Evolutionary conservation across 306 rosid species (phyloP), one percentile per base, ranked within the genome.

Genomic region (Quercus ilex): DNA sequence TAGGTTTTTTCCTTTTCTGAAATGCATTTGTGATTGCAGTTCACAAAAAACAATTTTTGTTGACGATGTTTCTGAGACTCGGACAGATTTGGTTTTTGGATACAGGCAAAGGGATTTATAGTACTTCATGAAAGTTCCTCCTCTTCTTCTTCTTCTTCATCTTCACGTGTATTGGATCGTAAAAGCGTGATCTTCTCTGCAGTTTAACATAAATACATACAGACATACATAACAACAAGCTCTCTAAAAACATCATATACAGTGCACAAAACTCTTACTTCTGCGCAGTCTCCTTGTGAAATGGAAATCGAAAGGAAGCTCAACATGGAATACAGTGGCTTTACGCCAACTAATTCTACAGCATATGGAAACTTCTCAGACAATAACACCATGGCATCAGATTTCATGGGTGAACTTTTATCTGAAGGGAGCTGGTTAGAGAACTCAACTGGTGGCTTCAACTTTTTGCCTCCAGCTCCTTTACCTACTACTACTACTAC

Each of bases 401-500:
- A 78, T 14, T 71, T 80, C 76, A 63, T 84, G 17, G 88, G 84
- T 43, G 92, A 88, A 43, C 72, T 86, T 21, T 73, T 86, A 20
- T 67, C 23, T 9, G 77, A 88, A 19, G 90, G 92, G 12, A 84
- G 90, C 55, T 88, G 90, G 92, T 69, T 86, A 55, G 88, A 88
- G 75, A 85, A 82, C 7, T 49, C 53, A 49, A 79, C 80, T 30
- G 74, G 59, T 1, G 80, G 52, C n/a, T 74, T 19, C 21, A 65
- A 67, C 58, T 23, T 38, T 8, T 17, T 69, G 4, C 59, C 35
- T 0, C 18, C 64, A 8, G 51, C 26, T 17, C 20, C 74, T 25
- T 4, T 55, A 1, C 12, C 6, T 43, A 43, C 12, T 43, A 43
- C 51, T n/a, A n/a, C n/a, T n/a, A n/a, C n/a, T 41, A 41, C 46